A percentile compares a stretch with the other conserved stretches of the same genome.
Evolutionary conservation across 345 rosid genomes (phyloP).

Genomic region (Isatis tinctoria): DNA sequence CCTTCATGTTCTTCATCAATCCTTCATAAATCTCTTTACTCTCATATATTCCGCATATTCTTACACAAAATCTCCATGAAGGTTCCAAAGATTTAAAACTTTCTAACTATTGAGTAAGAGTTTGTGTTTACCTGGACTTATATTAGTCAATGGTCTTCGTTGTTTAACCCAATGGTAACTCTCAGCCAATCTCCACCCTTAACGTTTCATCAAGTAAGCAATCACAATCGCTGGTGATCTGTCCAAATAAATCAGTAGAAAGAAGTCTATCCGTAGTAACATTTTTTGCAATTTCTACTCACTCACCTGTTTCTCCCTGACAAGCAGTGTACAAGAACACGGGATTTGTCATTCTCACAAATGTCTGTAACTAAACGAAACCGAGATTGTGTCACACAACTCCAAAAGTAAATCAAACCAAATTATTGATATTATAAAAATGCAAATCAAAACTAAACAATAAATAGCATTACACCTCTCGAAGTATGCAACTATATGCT

Average conservation of each 20-base stretch:
- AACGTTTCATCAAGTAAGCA: not conserved
- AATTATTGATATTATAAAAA: too few species aligned
- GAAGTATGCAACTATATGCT: too few species aligned
- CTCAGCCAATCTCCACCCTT: not conserved
- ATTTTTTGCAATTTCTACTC: not conserved
- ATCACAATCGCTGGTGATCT: conserved; percentile 3
- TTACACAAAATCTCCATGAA: not conserved
- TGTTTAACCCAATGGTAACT: conserved; percentile 3
- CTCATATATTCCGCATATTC: too few species aligned
- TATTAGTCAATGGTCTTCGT: not conserved
- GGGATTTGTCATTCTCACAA: not conserved
- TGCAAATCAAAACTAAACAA: too few species aligned
- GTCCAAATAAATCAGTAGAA: not conserved
- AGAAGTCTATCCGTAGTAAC: not conserved
- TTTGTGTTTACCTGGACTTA: not conserved
- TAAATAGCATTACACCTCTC: too few species aligned
- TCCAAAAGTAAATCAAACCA: too few species aligned
- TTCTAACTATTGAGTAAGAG: too few species aligned
- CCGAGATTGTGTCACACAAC: too few species aligned
- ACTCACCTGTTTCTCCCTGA: conserved; percentile 11
- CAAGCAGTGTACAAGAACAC: conserved; percentile 16
- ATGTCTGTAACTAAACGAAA: too few species aligned
- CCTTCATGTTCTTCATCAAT: too few species aligned
- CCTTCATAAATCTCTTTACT: too few species aligned
- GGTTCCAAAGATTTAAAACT: not conserved